Percentiles rank a stretch among this genome's conserved stretches.
These are phyloP conservation scores for Buxus sempervirens DNA, from an alignment of 164 flowering plant species.

Conservation along the genomic window DNA sequence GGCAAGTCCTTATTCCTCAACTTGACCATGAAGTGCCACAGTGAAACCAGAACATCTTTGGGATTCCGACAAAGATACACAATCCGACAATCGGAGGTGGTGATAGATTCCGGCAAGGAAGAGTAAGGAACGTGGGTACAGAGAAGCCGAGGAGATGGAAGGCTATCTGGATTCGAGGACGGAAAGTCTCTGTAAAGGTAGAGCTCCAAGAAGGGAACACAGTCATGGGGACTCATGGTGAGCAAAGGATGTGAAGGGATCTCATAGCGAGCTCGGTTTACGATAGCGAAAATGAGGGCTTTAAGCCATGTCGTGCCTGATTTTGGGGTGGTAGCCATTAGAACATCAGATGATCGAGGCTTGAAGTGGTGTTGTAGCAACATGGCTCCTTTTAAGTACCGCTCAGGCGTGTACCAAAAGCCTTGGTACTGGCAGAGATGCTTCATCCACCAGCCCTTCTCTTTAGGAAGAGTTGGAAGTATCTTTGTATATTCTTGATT, in stretches of 20 bases:
- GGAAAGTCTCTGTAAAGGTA: background rate
- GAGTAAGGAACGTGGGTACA: conserved; percentile 18
- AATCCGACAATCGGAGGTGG: background rate
- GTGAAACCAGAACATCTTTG: conserved; percentile 20
- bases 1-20: background rate
- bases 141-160: conserved; percentile 5
- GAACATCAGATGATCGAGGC: background rate
- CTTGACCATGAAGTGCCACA: conserved; percentile 19
- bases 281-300: conserved; percentile 13
- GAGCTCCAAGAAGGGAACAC: conserved; percentile 17
- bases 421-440: conserved; percentile 7
- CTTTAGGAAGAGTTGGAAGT: background rate
- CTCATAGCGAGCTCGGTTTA: background rate
- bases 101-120: conserved; percentile 13
- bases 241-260: conserved; percentile 9
- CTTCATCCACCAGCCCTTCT: background rate
- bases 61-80: conserved; percentile 22
- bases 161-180: background rate
- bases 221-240: conserved; percentile 17
- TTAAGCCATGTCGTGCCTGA: conserved; percentile 20
- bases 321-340: conserved; percentile 9
- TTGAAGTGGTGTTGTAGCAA: conserved; percentile 7
- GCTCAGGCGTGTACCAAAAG: conserved; percentile 4
- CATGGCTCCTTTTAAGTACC: background rate
- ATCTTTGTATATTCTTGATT: background rate